Evolutionary conservation across 2,329 filamentous ascomycete species (phyloP).

Genomic region (Gaeumannomyces sp.): DNA sequence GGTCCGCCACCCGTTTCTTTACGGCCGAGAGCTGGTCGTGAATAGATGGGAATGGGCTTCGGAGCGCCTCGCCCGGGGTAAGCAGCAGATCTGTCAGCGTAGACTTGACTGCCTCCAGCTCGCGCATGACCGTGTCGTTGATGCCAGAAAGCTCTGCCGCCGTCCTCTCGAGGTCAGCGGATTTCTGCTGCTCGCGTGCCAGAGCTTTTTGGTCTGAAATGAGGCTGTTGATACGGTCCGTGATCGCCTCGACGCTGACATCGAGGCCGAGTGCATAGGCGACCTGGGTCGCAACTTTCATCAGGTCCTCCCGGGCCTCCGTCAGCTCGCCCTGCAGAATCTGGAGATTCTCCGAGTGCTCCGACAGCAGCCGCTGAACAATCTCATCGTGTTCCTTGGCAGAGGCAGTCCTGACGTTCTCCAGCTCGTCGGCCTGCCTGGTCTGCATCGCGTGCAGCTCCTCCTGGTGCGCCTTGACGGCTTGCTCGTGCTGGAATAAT

Average conservation of each 20-base stretch:
- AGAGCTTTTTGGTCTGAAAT: constrained; percentile 55
- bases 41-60: constrained; percentile 40
- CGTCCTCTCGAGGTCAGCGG: constrained; percentile 49
- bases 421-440: constrained; percentile 44
- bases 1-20: constrained; percentile 57
- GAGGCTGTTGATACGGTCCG: constrained; percentile 53
- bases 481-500: constrained; percentile 52
- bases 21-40: constrained; percentile 54
- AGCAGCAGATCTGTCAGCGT: constrained; percentile 48
- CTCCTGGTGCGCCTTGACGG: constrained; percentile 49
- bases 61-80: constrained; percentile 38
- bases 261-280: constrained; percentile 54
- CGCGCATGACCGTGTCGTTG: constrained; percentile 53
- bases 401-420: constrained; percentile 39
- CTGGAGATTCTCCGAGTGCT: constrained; percentile 51
- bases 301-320: constrained; percentile 60
- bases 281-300: constrained; percentile 58
- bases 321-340: constrained; percentile 56
- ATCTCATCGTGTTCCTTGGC: constrained; percentile 52
- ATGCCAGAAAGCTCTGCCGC: constrained; percentile 49
- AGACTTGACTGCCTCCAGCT: constrained; percentile 56
- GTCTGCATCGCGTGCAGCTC: constrained; percentile 42
- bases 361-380: constrained; percentile 50
- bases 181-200: constrained; percentile 50
- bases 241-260: constrained; percentile 61